Base-by-base conservation (phyloP, 805 yeast genomes). In the Maudiozyma barnettii region DNA sequence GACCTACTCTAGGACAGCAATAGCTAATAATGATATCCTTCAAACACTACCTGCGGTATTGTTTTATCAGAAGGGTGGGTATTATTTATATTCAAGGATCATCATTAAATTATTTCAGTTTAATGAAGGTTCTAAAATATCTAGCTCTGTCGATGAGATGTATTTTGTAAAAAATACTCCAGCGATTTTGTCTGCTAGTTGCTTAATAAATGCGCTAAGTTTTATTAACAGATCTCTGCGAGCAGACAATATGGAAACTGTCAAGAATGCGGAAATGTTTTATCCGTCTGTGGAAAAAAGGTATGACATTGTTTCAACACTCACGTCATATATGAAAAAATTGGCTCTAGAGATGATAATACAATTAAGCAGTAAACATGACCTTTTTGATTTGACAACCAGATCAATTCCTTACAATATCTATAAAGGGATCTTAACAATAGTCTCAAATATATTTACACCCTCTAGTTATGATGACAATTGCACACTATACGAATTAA, bases 1-100 rank as follows among this genome's bases (percentile, higher is more conserved):
- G 47, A 57, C 65, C 3, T 66, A 64, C 45, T 60, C 70, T 1
- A 61, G 59, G 43, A 52, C 63, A 1, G 51, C 61, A 5, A 49
- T 57, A 5, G 51, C 57, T 1, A 58, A 59, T 8, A 55, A 58
- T 14, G 70, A 61, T 36, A 61, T 57, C 31, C 39, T 67, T 4
- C 63, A 68, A 39, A 67, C 72, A 1, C 47, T 69, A n/a, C 69
- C 68, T 29, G 68, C 66, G 2, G 68, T 79, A 21, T 58, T 74
- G n/a, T 71, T 81, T 41, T 65, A 79, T 47, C 81, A 80, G 54
- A 58, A 66, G 39, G 76, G 74, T 8, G 80, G 81, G 4, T 73
- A 72, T 47, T 55, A 48, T 39, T 16, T 56, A n/a, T 61, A 61
- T 38, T 43, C 48, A 9, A 56, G 57, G 1, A 48, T 59, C 7